Percentiles rank a stretch among this genome's conserved stretches.
Conservation (phyloP, 495 filamentous ascomycete genomes). For the Penicillium dipodomyicola region DNA sequence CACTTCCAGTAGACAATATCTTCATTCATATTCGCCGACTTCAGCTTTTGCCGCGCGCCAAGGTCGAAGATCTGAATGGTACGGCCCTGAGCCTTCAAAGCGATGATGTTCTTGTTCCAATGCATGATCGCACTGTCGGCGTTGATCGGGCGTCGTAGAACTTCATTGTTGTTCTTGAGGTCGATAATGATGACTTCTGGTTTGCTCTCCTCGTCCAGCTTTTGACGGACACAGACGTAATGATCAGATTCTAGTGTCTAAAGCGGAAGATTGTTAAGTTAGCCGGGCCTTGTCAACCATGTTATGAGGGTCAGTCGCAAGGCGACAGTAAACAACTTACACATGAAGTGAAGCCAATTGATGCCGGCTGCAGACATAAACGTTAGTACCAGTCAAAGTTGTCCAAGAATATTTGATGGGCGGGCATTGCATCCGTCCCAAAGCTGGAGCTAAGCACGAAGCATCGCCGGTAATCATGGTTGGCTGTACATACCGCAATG, state of each 20-base stretch:
- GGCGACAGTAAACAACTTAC: conserved; percentile 54
- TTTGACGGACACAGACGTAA: conserved; percentile 93
- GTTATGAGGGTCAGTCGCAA: conserved; percentile 9
- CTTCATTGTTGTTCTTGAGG: conserved; percentile 90
- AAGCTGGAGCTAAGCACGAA: conserved; percentile 22
- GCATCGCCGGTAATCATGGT: conserved; percentile 10
- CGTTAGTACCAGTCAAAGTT: conserved; percentile 39
- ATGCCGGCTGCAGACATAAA: conserved; percentile 53
- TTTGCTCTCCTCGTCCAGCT: conserved; percentile 70
- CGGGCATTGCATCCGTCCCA: conserved; percentile 23
- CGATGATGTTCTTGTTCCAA: conserved; percentile 93
- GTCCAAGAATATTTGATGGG: conserved; percentile 14
- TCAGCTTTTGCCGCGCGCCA: conserved; percentile 82
- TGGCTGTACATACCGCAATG: conserved; percentile 65
- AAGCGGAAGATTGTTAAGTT: conserved; percentile 15
- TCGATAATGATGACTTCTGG: conserved; percentile 97
- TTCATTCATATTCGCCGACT: conserved; percentile 91
- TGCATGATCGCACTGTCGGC: conserved; percentile 99
- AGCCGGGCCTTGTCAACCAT: conserved; percentile 14
- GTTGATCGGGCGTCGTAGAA: conserved; percentile 93
- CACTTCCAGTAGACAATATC: conserved; percentile 99
- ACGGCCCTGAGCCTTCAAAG: conserved; percentile 83
- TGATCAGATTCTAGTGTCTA: conserved; percentile 97
- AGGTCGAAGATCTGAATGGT: conserved; percentile 99
- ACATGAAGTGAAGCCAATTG: conserved; percentile 96